These are phyloP conservation scores for Mucor indicus DNA, from an alignment of 371 early-diverging fungal species.

Conservation along the genomic window DNA sequence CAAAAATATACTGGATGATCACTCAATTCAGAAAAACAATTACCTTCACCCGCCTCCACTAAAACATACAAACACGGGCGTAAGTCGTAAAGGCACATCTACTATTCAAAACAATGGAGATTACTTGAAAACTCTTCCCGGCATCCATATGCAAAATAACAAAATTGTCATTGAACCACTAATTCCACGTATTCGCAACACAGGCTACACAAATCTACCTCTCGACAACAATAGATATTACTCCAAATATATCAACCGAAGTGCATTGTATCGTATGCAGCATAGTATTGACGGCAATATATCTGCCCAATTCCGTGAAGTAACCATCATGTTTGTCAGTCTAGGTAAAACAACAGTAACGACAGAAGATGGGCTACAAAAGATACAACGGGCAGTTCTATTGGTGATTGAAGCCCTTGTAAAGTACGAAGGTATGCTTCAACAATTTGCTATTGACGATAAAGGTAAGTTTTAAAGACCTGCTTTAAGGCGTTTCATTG, in stretches of 20 bases:
- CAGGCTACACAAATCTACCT: slow-evolving; percentile 20
- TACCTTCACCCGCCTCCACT: not conserved
- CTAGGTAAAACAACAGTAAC: slow-evolving; percentile 47
- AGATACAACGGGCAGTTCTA: slow-evolving; percentile 37
- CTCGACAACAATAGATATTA: slow-evolving; percentile 33
- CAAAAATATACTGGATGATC: slow-evolving; percentile 18
- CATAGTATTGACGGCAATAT: slow-evolving; percentile 38
- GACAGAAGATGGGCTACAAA: slow-evolving; percentile 36
- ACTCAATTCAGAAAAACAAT: not conserved
- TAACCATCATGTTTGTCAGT: slow-evolving; percentile 61
- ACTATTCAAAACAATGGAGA: slow-evolving; percentile 2
- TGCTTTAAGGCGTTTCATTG: not conserved
- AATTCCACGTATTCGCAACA: slow-evolving; percentile 34
- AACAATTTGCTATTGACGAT: slow-evolving; percentile 66
- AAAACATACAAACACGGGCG: slow-evolving; percentile 2
- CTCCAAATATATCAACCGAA: slow-evolving; percentile 53
- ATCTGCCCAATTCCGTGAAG: slow-evolving; percentile 60
- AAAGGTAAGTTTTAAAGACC: slow-evolving; percentile 26
- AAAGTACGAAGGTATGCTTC: slow-evolving; percentile 56
- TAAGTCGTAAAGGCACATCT: not conserved
- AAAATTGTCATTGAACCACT: slow-evolving; percentile 27
- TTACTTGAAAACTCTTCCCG: slow-evolving; percentile 20
- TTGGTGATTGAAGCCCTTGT: slow-evolving; percentile 25
- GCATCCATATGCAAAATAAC: slow-evolving; percentile 10
- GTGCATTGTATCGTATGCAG: slow-evolving; percentile 50